Conservation (phyloP, 148 eudicot genomes). For the Rhododendron henanense region DNA sequence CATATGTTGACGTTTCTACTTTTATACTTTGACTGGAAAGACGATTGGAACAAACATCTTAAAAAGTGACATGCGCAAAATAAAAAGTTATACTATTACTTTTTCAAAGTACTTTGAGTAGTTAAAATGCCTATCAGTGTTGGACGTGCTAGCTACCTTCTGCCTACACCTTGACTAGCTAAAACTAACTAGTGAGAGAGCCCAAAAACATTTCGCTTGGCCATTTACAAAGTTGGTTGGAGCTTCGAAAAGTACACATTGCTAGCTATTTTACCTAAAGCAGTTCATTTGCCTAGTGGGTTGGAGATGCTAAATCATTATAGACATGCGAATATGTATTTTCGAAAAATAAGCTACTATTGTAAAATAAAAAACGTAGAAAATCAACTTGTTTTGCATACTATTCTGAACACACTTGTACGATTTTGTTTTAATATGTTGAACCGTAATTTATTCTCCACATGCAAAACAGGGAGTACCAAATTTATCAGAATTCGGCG, state of each 20-base stretch:
- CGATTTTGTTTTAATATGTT: neutral
- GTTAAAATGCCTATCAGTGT: neutral
- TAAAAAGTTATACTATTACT: too few relatives aligned
- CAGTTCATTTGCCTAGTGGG: neutral
- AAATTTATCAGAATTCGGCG: conserved; percentile 53
- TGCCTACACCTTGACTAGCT: too few relatives aligned
- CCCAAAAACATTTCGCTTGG: neutral
- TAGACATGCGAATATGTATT: neutral
- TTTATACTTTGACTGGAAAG: too few relatives aligned
- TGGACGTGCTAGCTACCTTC: neutral
- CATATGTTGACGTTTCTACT: too few relatives aligned
- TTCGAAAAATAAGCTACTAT: neutral
- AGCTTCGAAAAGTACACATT: neutral
- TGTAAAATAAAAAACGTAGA: too few relatives aligned
- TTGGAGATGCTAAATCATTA: neutral
- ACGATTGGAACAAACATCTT: too few relatives aligned
- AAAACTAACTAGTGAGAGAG: too few relatives aligned
- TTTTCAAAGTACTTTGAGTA: too few relatives aligned
- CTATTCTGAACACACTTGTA: too few relatives aligned
- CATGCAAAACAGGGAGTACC: conserved; percentile 49
- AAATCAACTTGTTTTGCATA: neutral
- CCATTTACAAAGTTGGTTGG: neutral
- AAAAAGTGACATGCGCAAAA: too few relatives aligned
- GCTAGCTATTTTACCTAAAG: neutral
- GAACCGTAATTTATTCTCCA: neutral